phyloP scores from a whole-genome alignment of 1,284 basidiomycete genomes.

The Pascua guehoae region DNA sequence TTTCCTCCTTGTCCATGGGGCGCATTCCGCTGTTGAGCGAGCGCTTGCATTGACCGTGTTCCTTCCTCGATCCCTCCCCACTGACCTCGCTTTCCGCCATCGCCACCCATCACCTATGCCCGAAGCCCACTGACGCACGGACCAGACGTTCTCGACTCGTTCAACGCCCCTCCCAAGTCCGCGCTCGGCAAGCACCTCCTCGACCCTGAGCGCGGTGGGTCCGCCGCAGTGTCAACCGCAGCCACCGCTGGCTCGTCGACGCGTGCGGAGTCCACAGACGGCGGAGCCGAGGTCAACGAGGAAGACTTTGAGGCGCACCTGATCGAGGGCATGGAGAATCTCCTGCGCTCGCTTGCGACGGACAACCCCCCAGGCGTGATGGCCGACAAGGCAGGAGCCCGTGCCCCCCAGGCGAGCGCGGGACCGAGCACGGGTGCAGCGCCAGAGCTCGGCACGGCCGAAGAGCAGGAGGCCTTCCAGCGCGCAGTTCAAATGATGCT shows the following conservation, averaged over 20 bases:
- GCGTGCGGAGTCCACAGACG: no score
- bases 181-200: slow-evolving; percentile 8
- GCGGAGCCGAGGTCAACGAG: slow-evolving; percentile 34
- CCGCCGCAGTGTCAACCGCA: slow-evolving; percentile 17
- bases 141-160: slow-evolving; percentile 45
- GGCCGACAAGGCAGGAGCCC: background rate
- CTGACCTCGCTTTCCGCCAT: background rate
- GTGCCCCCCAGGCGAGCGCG: background rate
- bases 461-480: slow-evolving; percentile 55
- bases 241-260: slow-evolving; percentile 14
- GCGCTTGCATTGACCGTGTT: no score
- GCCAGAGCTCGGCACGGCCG: slow-evolving; percentile 28
- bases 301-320: slow-evolving; percentile 65
- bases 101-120: background rate
- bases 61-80: no score
- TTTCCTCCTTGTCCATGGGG: no score
- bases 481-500: slow-evolving; percentile 74
- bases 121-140: background rate
- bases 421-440: background rate
- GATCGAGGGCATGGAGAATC: slow-evolving; percentile 75
- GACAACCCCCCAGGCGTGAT: slow-evolving; percentile 34
- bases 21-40: no score
- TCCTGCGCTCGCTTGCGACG: slow-evolving; percentile 65
- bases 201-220: background rate
- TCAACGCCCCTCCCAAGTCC: slow-evolving; percentile 26